These are phyloP conservation scores for Kalmusia sp. DNA, from an alignment of 2,329 filamentous ascomycete genomes.

Conservation along the genomic window DNA sequence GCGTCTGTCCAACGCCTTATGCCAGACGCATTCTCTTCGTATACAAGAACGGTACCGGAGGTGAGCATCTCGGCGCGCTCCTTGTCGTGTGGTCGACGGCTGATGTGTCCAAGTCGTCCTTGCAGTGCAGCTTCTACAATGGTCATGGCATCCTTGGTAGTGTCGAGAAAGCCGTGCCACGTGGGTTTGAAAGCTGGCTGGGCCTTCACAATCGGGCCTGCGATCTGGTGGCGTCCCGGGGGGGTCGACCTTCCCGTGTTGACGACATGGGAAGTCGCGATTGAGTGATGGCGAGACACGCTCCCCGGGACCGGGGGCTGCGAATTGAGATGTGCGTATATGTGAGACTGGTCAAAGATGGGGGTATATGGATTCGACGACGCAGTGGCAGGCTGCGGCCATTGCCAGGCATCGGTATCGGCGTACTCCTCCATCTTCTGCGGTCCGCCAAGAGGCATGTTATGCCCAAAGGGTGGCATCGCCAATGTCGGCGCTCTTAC, in stretches of 20 bases:
- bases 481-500: constrained; percentile 42
- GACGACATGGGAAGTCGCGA: constrained; percentile 37
- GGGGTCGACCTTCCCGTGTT: constrained; percentile 34
- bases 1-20: constrained; percentile 97
- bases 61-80: constrained; percentile 79
- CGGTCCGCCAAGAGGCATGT: constrained; percentile 38
- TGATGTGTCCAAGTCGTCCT: constrained; percentile 75
- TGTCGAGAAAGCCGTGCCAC: constrained; percentile 71
- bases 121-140: constrained; percentile 80
- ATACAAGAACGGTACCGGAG: constrained; percentile 88
- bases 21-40: constrained; percentile 87
- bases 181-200: constrained; percentile 64
- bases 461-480: constrained; percentile 46
- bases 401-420: constrained; percentile 40
- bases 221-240: constrained; percentile 33
- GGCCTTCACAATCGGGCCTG: constrained; percentile 42
- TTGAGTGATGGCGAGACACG: constrained; percentile 37
- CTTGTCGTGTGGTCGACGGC: constrained; percentile 84
- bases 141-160: constrained; percentile 76
- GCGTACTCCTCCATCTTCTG: constrained; percentile 42
- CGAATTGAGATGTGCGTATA: constrained; percentile 35
- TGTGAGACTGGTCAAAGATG: constrained; percentile 40
- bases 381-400: constrained; percentile 35
- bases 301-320: constrained; percentile 28
- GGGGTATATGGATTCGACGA: constrained; percentile 31